These are phyloP conservation scores for Prunus yedoensis DNA, from an alignment of 331 rosid species.

Conservation along the genomic window DNA sequence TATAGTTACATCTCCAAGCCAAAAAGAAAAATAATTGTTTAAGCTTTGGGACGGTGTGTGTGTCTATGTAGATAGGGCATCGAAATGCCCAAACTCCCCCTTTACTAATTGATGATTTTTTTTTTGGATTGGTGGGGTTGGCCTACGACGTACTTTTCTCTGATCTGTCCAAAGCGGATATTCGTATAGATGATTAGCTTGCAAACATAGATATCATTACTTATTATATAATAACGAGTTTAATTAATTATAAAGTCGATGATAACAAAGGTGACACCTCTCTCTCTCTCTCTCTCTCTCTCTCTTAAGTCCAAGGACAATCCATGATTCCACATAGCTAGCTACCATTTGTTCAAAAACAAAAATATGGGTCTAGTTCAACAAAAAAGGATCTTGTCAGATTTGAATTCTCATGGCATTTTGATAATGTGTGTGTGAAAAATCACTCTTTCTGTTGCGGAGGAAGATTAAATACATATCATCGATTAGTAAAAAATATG, in stretches of 20 bases:
- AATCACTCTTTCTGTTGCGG: too few relatives aligned
- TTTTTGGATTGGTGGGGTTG: not conserved
- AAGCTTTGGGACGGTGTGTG: not conserved
- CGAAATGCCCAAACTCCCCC: not conserved
- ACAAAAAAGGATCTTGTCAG: fast-evolving
- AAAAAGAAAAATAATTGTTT: not conserved
- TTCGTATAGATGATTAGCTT: not conserved
- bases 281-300: too few relatives aligned
- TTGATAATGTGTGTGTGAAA: too few relatives aligned
- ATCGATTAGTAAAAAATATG: too few relatives aligned
- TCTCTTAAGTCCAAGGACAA: not conserved
- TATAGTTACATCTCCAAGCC: not conserved
- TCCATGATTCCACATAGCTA: not conserved
- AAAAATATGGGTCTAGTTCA: not conserved
- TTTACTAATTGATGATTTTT: not conserved
- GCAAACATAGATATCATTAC: not conserved
- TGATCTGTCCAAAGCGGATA: not conserved
- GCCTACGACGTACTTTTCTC: not conserved
- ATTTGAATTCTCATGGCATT: fast-evolving
- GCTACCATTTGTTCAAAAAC: not conserved
- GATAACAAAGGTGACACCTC: not conserved
- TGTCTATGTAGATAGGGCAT: not conserved
- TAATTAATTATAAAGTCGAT: not conserved
- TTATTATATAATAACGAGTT: too few relatives aligned
- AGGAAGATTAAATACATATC: too few relatives aligned